Evolutionary conservation across 2,329 filamentous ascomycete genomes (phyloP), one percentile per base, ranked within the genome.

Genomic region (Nigrograna mackinnonii): DNA sequence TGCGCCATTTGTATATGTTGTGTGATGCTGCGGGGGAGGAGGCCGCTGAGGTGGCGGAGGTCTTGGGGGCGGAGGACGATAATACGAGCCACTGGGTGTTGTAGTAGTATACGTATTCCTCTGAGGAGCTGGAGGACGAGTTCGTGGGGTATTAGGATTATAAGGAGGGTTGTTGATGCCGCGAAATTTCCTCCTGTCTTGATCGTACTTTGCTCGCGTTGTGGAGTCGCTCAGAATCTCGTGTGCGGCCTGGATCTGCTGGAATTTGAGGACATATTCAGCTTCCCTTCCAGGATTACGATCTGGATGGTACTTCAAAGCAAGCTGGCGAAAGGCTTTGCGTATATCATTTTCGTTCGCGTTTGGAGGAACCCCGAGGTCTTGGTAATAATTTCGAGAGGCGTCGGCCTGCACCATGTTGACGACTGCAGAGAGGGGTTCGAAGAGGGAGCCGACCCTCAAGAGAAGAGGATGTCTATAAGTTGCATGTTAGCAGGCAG

Each of bases 251-350:
- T 95, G 89, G 36, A 96, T 95, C 37, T 85, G 81, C 66, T 95
- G 88, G 60, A 96, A 96, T 60, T 89, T 87, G 22, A 86, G 78
- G 52, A 88, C 89, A 62, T 86, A 87, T 60, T 92, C 89, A 43
- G 81, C 72, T 69, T 95, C 90, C 60, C 82, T 83, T 38, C 91
- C 91, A 9, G 86, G 89, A 61, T 96, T 95, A 46, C 91, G 86
- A 66, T 96, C 91, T 6, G 91, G 91, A 61, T 96, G 91, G 60
- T 87, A 95, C 67, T 88, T 87, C 35, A 95, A 76, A 35, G 90
- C 90, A 60, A 95, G 80, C 68, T 90, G 91, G 54, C 87, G 82
- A 69, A 91, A 96, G 59, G 91, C 86, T 68, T 86, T 94, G 73
- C 89, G 92, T 64, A 95, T 84, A 30, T 94, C 89, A 21, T 84